A percentile compares a stretch with the other conserved stretches of the same genome.
phyloP scores from a whole-genome alignment of 495 filamentous ascomycete genomes.

The Thermothielavioides terrestris region DNA sequence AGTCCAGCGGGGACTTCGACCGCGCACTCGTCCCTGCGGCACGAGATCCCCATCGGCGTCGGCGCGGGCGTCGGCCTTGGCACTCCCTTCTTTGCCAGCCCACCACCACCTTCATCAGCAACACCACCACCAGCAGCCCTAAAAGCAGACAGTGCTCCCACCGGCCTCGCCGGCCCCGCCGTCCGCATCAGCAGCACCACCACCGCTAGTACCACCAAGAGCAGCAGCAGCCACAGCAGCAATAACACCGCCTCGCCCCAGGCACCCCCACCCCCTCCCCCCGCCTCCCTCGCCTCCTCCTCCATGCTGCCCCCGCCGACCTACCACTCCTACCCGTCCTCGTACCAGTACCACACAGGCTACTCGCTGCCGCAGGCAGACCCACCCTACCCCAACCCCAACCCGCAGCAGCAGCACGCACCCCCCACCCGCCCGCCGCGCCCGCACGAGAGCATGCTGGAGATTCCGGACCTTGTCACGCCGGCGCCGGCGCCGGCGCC shows the following conservation, averaged over 20 bases:
- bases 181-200: neutral
- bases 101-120: neutral
- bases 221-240: no score
- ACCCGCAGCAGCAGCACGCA: neutral
- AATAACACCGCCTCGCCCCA: neutral
- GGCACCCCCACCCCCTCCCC: neutral
- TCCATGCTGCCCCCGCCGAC: neutral
- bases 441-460: constrained; percentile 24
- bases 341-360: no score
- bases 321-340: no score
- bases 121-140: neutral
- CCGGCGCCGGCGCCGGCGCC: constrained; percentile 6
- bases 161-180: neutral
- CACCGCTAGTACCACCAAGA: neutral
- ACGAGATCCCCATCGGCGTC: constrained; percentile 12
- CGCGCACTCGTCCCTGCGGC: constrained; percentile 14
- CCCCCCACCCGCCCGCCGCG: constrained; percentile 25
- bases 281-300: neutral
- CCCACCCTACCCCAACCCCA: neutral
- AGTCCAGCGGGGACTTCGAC: neutral
- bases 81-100: no score
- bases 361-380: no score
- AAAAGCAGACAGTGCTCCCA: neutral
- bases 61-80: no score
- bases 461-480: constrained; percentile 25